A percentile compares a stretch with the other conserved stretches of the same genome.
These are phyloP conservation scores for Candida labiduridarum DNA, from an alignment of 1,139 yeast species.

Conservation along the genomic window DNA sequence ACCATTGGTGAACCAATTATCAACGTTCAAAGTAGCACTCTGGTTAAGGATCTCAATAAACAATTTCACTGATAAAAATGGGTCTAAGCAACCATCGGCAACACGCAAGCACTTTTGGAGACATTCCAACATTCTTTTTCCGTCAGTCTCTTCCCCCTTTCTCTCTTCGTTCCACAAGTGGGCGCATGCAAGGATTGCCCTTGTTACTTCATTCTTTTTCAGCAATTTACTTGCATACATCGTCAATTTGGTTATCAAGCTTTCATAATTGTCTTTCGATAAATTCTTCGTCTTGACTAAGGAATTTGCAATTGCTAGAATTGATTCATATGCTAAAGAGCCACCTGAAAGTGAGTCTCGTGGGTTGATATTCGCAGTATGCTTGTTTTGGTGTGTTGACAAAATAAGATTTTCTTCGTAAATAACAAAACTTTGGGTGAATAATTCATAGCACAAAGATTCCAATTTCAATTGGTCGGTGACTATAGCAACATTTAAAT, in stretches of 20 bases:
- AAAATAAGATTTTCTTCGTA: constrained; percentile 72
- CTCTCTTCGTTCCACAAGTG: constrained; percentile 64
- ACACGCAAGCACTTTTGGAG: constrained; percentile 72
- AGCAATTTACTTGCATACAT: constrained; percentile 85
- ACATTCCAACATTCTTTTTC: constrained; percentile 51
- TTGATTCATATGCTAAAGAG: constrained; percentile 41
- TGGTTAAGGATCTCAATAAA: constrained; percentile 89
- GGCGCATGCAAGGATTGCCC: constrained; percentile 87
- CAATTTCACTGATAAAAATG: constrained; percentile 72
- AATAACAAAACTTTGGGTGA: constrained; percentile 82
- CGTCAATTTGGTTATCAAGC: constrained; percentile 81
- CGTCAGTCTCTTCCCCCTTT: constrained; percentile 17
- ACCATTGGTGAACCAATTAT: constrained; percentile 78
- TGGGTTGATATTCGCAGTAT: constrained; percentile 26
- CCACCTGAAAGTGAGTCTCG: constrained; percentile 43
- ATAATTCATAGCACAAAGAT: constrained; percentile 78
- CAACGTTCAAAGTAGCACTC: constrained; percentile 80
- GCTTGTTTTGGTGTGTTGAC: constrained; percentile 20
- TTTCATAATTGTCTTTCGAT: constrained; percentile 68
- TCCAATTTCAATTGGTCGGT: constrained; percentile 72
- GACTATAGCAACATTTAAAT: constrained; percentile 59
- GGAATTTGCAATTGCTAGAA: constrained; percentile 58
- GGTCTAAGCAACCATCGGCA: constrained; percentile 93
- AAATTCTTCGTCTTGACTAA: constrained; percentile 62
- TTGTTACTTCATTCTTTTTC: constrained; percentile 58